These are phyloP conservation scores for Colletotrichum filicis DNA, from an alignment of 2,329 filamentous ascomycete genomes.

Conservation along the genomic window DNA sequence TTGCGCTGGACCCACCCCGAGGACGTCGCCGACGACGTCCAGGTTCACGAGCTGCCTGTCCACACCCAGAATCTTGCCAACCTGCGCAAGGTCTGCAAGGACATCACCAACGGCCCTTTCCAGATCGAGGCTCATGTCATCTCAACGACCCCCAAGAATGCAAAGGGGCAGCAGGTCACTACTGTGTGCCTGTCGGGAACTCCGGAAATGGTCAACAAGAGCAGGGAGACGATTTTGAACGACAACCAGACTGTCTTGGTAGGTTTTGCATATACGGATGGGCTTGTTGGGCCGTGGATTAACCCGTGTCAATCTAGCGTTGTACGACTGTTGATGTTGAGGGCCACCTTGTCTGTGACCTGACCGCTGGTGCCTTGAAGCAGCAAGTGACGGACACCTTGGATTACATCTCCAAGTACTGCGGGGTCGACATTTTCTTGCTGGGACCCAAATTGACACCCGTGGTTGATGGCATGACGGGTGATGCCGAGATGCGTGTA, in stretches of 20 bases:
- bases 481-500: conserved; percentile 83
- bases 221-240: conserved; percentile 88
- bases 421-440: conserved; percentile 96
- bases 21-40: conserved; percentile 84
- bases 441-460: conserved; percentile 89
- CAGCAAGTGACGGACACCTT: conserved; percentile 84
- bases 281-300: conserved; percentile 37
- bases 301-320: conserved; percentile 68
- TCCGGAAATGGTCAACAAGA: conserved; percentile 88
- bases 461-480: conserved; percentile 78
- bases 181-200: conserved; percentile 93
- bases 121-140: conserved; percentile 87
- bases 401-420: conserved; percentile 86
- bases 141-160: conserved; percentile 80
- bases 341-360: conserved; percentile 87
- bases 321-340: conserved; percentile 95
- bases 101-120: conserved; percentile 77
- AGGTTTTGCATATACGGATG: conserved; percentile 51
- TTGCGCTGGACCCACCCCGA: conserved; percentile 94
- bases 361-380: conserved; percentile 70
- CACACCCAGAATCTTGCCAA: conserved; percentile 88
- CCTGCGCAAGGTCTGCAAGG: conserved; percentile 82
- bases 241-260: conserved; percentile 93
- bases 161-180: conserved; percentile 76
- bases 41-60: conserved; percentile 90